A percentile compares a stretch with the other conserved stretches of the same genome.
phyloP scores from a whole-genome alignment of 2,329 filamentous ascomycete species.

The Alternaria solani region DNA sequence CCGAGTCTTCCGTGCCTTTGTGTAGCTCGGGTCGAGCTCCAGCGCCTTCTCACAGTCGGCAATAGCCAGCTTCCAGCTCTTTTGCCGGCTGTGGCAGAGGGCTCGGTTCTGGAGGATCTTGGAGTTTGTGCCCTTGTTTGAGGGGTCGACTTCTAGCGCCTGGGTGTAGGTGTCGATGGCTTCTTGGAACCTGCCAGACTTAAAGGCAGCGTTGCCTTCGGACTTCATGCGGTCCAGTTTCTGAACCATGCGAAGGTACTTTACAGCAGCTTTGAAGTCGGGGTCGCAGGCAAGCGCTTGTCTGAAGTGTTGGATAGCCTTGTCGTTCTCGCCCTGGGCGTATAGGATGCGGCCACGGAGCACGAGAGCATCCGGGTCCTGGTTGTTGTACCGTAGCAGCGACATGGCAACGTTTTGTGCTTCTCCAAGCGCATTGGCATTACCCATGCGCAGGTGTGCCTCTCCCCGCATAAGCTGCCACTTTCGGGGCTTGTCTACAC shows the following conservation, averaged over 20 bases:
- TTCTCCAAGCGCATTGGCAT: conserved; percentile 85
- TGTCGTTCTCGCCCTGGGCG: conserved; percentile 91
- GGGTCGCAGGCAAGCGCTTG: conserved; percentile 90
- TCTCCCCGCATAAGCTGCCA: conserved; percentile 94
- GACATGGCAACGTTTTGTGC: conserved; percentile 92
- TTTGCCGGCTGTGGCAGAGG: conserved; percentile 81
- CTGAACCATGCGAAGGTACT: conserved; percentile 87
- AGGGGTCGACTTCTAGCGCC: conserved; percentile 83
- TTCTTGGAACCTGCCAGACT: conserved; percentile 77
- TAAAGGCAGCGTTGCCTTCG: conserved; percentile 90
- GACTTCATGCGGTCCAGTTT: conserved; percentile 94
- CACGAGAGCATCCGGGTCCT: conserved; percentile 92
- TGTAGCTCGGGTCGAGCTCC: conserved; percentile 81
- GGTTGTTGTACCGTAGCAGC: conserved; percentile 82
- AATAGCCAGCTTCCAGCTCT: conserved; percentile 83
- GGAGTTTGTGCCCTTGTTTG: conserved; percentile 90
- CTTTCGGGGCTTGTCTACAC: conserved; percentile 84
- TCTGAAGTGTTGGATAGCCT: conserved; percentile 90
- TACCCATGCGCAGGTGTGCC: conserved; percentile 91
- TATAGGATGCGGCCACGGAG: conserved; percentile 88
- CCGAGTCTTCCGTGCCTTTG: conserved; percentile 91
- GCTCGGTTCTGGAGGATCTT: conserved; percentile 96
- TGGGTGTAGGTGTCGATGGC: conserved; percentile 86
- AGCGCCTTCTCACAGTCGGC: conserved; percentile 86
- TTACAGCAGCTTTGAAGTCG: conserved; percentile 87